Evolutionary conservation across 495 filamentous ascomycete genomes (phyloP).

Genomic region (Xylaria grammica): DNA sequence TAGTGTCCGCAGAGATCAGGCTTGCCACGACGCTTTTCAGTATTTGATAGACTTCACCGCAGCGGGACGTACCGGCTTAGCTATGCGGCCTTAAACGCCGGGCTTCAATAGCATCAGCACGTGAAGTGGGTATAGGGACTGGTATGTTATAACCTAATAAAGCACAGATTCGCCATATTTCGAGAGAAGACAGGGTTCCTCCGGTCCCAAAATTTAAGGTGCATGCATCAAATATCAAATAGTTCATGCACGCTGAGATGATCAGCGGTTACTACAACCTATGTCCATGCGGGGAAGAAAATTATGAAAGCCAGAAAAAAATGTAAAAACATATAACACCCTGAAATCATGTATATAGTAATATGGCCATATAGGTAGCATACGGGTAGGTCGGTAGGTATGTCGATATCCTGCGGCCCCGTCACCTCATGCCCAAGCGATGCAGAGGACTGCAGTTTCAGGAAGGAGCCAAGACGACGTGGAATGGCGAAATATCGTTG

Average conservation of each 20-base stretch:
- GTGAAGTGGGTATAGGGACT: too few relatives aligned
- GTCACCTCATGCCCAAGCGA: constrained; percentile 18
- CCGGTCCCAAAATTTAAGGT: neutral
- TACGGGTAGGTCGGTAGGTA: neutral
- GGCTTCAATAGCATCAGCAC: too few relatives aligned
- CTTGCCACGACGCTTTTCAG: too few relatives aligned
- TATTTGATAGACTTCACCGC: too few relatives aligned
- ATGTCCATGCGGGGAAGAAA: constrained; percentile 5
- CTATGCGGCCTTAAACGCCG: too few relatives aligned
- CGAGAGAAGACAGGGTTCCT: neutral
- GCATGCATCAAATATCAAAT: constrained; percentile 3
- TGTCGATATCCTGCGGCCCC: constrained; percentile 16
- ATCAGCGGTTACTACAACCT: neutral
- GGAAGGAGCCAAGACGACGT: constrained; percentile 23
- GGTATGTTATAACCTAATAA: too few relatives aligned
- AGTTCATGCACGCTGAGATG: neutral
- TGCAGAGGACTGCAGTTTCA: constrained; percentile 9
- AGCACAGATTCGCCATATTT: neutral
- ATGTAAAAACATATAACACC: neutral
- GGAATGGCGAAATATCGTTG: constrained; percentile 15
- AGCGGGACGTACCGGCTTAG: too few relatives aligned
- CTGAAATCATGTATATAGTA: too few relatives aligned
- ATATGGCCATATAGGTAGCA: too few relatives aligned
- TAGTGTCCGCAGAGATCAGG: too few relatives aligned
- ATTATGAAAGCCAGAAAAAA: neutral